A percentile compares a stretch with the other conserved stretches of the same genome.
Conservation (phyloP, 2,329 filamentous ascomycete genomes). For the Elsinoe necatrix region DNA sequence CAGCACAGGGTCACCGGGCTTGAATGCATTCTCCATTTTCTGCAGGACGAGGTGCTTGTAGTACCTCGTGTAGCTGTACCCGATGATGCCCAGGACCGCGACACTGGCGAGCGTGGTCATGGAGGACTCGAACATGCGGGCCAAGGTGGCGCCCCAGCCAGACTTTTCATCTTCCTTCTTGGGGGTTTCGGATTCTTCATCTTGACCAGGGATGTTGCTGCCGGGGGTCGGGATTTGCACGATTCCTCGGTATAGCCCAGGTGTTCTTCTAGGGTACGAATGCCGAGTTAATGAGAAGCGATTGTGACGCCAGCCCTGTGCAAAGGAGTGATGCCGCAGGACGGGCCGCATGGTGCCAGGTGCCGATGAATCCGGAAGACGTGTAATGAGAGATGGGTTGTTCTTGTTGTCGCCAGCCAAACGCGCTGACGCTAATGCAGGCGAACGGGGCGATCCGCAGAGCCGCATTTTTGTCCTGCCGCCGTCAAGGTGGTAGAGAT, state of each 20-base stretch:
- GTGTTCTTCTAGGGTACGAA: background rate
- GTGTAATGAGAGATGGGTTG: background rate
- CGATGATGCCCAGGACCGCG: slow-evolving; percentile 23
- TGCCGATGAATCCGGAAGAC: background rate
- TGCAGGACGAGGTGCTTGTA: slow-evolving; percentile 88
- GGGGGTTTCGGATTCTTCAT: background rate
- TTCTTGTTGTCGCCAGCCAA: background rate
- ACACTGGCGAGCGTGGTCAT: slow-evolving; percentile 31
- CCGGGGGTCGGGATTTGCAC: slow-evolving; percentile 7
- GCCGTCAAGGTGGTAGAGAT: no score
- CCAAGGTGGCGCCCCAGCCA: slow-evolving; percentile 26
- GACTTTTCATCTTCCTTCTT: slow-evolving; percentile 1
- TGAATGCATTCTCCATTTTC: slow-evolving; percentile 89
- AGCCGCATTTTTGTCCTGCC: background rate
- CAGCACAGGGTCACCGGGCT: slow-evolving; percentile 72
- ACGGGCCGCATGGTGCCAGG: slow-evolving; percentile 9
- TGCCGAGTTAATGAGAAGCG: background rate
- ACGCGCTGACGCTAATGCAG: slow-evolving; percentile 6
- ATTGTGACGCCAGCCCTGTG: slow-evolving; percentile 3
- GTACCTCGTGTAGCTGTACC: slow-evolving; percentile 41
- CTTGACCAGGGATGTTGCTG: slow-evolving; percentile 13
- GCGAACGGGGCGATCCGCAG: background rate
- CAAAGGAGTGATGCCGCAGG: slow-evolving; percentile 13
- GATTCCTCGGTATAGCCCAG: background rate
- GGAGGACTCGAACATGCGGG: slow-evolving; percentile 41